Evolutionary conservation across 2,329 filamentous ascomycete species (phyloP).

Genomic region (Aureobasidium sp.): DNA sequence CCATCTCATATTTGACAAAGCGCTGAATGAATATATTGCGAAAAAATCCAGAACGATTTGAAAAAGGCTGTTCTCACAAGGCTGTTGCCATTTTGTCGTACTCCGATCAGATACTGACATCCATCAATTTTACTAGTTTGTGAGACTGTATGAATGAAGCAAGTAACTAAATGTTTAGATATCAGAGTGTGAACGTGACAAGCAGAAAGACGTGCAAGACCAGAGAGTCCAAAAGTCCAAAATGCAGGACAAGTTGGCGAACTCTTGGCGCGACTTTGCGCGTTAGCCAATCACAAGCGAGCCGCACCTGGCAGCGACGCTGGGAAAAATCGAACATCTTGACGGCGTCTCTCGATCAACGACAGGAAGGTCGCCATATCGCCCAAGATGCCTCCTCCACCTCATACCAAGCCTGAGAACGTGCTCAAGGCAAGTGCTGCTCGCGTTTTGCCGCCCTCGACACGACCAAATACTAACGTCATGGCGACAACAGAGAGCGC

Average conservation of each 20-base stretch:
- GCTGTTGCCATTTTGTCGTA: background rate
- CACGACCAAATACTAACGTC: conserved; percentile 18
- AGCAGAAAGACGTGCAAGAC: background rate
- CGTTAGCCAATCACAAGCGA: conserved; percentile 12
- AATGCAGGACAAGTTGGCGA: background rate
- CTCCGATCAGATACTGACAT: background rate
- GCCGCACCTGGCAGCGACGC: conserved; percentile 1
- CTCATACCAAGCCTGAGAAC: conserved; percentile 98
- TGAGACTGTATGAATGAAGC: background rate
- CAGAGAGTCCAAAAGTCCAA: background rate
- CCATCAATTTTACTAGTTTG: background rate
- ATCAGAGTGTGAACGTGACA: background rate
- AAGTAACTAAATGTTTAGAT: background rate
- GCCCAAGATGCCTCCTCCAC: conserved; percentile 78
- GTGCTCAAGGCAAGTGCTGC: conserved; percentile 65
- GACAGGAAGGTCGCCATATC: conserved; percentile 17
- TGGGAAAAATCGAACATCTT: conserved; percentile 12
- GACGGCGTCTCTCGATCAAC: conserved; percentile 11
- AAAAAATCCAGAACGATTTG: no score
- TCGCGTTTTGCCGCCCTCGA: background rate
- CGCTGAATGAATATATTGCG: no score
- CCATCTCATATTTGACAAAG: background rate
- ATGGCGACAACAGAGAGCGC: conserved; percentile 57
- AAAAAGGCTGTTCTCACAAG: background rate
- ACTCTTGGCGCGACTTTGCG: background rate